A percentile compares a stretch with the other conserved stretches of the same genome.
Evolutionary conservation across 2,329 filamentous ascomycete species (phyloP).

Genomic region (Colletotrichum kahawae): DNA sequence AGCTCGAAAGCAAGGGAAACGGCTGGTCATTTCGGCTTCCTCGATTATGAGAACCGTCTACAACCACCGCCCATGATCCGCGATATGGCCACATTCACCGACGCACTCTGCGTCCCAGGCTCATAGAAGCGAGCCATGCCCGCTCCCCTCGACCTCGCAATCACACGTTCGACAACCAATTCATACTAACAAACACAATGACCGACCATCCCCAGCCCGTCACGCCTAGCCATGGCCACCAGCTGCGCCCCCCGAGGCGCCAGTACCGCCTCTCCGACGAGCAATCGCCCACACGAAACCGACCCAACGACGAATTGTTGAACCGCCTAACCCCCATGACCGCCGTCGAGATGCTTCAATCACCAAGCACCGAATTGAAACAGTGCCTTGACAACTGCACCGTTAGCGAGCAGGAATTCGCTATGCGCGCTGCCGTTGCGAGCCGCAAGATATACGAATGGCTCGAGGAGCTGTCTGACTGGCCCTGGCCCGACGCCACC

Average conservation of each 20-base stretch:
- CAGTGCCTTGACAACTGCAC: constrained; percentile 68
- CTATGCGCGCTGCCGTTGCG: constrained; percentile 71
- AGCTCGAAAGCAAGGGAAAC: background rate
- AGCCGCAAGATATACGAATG: constrained; percentile 76
- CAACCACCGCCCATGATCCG: constrained; percentile 17
- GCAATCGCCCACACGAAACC: constrained; percentile 51
- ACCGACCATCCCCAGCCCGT: constrained; percentile 38
- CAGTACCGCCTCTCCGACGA: constrained; percentile 42
- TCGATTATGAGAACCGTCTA: constrained; percentile 7
- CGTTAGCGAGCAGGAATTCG: constrained; percentile 72
- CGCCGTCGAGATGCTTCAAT: constrained; percentile 64
- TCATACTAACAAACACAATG: constrained; percentile 30
- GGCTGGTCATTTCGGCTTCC: background rate
- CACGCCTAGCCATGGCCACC: constrained; percentile 37
- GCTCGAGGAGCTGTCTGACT: constrained; percentile 68
- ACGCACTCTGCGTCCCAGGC: constrained; percentile 12
- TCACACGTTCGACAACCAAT: constrained; percentile 19
- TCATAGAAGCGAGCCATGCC: constrained; percentile 21
- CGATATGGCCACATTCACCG: constrained; percentile 13
- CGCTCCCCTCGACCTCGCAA: background rate
- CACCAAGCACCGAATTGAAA: constrained; percentile 57
- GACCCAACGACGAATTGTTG: constrained; percentile 62
- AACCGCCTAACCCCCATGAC: constrained; percentile 64
- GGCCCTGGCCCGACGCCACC: constrained; percentile 59
- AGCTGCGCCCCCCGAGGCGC: constrained; percentile 39